Evolutionary conservation across 1,284 basidiomycete species (phyloP), one percentile per base, ranked within the genome.

Genomic region (Rugosomyces carneus): DNA sequence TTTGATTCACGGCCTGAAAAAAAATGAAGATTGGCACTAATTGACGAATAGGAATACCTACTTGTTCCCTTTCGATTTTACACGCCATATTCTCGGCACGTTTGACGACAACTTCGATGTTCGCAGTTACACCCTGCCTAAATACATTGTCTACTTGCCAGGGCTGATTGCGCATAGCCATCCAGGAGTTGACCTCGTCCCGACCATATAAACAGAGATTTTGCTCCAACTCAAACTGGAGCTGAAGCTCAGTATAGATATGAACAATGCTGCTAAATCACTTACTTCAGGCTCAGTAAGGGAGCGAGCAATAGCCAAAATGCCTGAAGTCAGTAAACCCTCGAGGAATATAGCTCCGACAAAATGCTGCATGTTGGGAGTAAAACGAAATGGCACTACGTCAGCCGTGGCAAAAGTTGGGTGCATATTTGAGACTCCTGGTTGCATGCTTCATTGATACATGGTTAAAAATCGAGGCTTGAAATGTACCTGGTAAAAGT

Each of bases 311-410:
- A 99, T 91, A 0, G 95, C 89, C 74, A 97, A 89, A 27, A 97
- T 81, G 0, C 88, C 81, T 7, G 89, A 78, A 0, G 90, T 85
- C 42, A 99, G 69, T 24, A 97, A 69, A 13, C 95, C 96, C 64
- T 99, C 97, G 9, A 87, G 89, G 29, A 91, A 86, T 41, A 92
- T 79, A 1, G 89, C 86, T 0, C 90, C 93, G 42, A 99, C 71
- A 69, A 99, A 96, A 57, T 83, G 76, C 65, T 99, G 97, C 71
- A 99, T 82, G 64, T 97, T 98, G 2, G 94, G 94, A 9, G 93
- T 97, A 55, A 97, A 81, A 8, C 96, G 85, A 87, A 99, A 99
- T 0, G 96, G 95, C 9, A 97, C 93, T 1, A 84, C 75, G 56
- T 99, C 96, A 52, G 75, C 81, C 1, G 87, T 85, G 23, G 78